A percentile compares a stretch with the other conserved stretches of the same genome.
Conservation (phyloP, 2,329 filamentous ascomycete genomes). For the Alternaria gaisen region DNA sequence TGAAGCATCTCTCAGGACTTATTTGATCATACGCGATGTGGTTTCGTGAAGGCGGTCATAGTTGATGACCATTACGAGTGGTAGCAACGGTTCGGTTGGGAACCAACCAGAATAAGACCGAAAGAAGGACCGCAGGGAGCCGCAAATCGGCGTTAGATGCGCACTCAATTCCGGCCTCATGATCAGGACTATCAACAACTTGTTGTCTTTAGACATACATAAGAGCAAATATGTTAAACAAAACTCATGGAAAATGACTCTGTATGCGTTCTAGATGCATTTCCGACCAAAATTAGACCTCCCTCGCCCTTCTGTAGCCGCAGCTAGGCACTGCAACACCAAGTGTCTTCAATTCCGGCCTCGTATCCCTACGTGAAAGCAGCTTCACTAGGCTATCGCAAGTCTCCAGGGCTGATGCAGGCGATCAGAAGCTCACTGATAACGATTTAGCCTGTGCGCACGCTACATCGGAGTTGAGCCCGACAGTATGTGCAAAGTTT, state of each 20-base stretch:
- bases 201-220: neutral
- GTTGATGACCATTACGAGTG: neutral
- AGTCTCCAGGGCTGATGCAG: neutral
- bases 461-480: neutral
- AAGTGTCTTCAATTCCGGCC: slow-evolving; percentile 11
- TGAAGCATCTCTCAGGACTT: neutral
- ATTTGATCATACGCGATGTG: neutral
- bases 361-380: neutral
- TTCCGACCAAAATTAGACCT: neutral
- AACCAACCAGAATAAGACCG: slow-evolving; percentile 23
- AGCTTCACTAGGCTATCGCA: neutral
- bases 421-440: neutral
- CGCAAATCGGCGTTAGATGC: slow-evolving; percentile 9
- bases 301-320: neutral
- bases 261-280: too few species aligned
- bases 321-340: neutral
- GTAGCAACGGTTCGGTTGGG: slow-evolving; percentile 9
- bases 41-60: neutral
- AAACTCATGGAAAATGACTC: neutral
- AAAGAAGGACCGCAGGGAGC: slow-evolving; percentile 13
- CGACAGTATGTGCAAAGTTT: neutral
- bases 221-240: neutral
- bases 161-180: slow-evolving; percentile 8
- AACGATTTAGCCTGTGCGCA: neutral
- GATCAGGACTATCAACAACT: neutral